Evolutionary conservation across 768 basidiomycete species (phyloP).

Genomic region (Lactifluus piperatus): DNA sequence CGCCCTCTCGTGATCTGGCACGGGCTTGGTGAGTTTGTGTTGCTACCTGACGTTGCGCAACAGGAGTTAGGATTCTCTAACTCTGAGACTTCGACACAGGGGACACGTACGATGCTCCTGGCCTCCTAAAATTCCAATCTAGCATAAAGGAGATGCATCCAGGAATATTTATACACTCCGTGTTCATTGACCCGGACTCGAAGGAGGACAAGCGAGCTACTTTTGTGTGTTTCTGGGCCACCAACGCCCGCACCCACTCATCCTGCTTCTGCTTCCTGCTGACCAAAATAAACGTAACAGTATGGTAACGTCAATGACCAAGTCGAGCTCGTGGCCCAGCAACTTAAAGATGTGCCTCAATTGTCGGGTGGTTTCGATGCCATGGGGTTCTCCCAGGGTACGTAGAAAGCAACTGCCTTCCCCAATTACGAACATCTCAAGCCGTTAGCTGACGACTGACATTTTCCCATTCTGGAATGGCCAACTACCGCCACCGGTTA

Average conservation of each 20-base stretch:
- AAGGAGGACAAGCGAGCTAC: conserved; percentile 60
- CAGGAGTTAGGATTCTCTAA: no score
- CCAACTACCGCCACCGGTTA: not conserved
- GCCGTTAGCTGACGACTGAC: not conserved
- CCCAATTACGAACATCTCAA: not conserved
- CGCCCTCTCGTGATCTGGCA: conserved; percentile 72
- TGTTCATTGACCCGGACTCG: conserved; percentile 54
- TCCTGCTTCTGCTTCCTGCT: not conserved
- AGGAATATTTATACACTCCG: conserved; percentile 69
- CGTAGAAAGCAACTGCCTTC: not conserved
- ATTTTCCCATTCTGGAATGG: not conserved
- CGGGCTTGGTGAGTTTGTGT: conserved; percentile 41
- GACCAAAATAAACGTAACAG: conserved; percentile 31
- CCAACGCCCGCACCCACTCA: not conserved
- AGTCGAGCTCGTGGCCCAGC: conserved; percentile 51
- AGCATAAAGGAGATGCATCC: conserved; percentile 55
- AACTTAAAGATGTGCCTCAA: conserved; percentile 56
- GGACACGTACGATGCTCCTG: conserved; percentile 67
- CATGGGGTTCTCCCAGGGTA: conserved; percentile 81
- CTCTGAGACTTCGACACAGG: conserved; percentile 31
- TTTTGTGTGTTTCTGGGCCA: conserved; percentile 45
- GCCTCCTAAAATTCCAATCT: conserved; percentile 57
- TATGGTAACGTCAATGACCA: conserved; percentile 75
- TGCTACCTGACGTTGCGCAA: no score
- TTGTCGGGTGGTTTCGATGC: conserved; percentile 71